Evolutionary conservation across 1,284 basidiomycete genomes (phyloP).

Genomic region (Hypsizygus ulmarius): DNA sequence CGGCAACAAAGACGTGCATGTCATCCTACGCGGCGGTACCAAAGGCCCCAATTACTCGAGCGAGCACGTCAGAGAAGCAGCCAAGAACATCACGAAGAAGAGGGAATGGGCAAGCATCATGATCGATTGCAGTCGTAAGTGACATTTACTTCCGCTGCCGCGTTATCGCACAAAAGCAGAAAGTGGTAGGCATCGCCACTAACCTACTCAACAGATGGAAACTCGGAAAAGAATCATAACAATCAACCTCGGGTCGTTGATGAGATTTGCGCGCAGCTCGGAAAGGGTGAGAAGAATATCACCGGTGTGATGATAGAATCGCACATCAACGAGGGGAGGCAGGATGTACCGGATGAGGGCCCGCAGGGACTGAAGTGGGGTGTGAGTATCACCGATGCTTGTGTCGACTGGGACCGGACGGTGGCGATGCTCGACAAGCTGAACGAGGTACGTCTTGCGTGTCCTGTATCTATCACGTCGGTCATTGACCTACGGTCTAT

Average conservation of each 20-base stretch:
- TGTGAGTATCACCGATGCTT: slow-evolving; percentile 90
- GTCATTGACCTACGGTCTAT: neutral
- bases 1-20: slow-evolving; percentile 90
- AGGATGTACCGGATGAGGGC: slow-evolving; percentile 73
- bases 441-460: slow-evolving; percentile 48
- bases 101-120: slow-evolving; percentile 74
- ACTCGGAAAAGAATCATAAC: slow-evolving; percentile 89
- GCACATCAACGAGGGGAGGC: slow-evolving; percentile 85
- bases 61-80: slow-evolving; percentile 75
- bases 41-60: slow-evolving; percentile 83
- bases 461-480: neutral
- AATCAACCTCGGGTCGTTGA: slow-evolving; percentile 86
- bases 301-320: slow-evolving; percentile 98
- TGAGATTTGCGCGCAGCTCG: slow-evolving; percentile 77
- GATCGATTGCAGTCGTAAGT: slow-evolving; percentile 78
- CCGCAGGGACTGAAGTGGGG: slow-evolving; percentile 74
- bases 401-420: slow-evolving; percentile 89
- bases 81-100: slow-evolving; percentile 71
- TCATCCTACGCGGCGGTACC: slow-evolving; percentile 90
- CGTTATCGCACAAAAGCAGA: neutral
- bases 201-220: slow-evolving; percentile 59
- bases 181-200: slow-evolving; percentile 10
- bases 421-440: slow-evolving; percentile 74
- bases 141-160: slow-evolving; percentile 5
- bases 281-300: slow-evolving; percentile 73